These are phyloP conservation scores for Secale cereale DNA, from an alignment of 176 grass and related monocot genomes.

Conservation along the genomic window DNA sequence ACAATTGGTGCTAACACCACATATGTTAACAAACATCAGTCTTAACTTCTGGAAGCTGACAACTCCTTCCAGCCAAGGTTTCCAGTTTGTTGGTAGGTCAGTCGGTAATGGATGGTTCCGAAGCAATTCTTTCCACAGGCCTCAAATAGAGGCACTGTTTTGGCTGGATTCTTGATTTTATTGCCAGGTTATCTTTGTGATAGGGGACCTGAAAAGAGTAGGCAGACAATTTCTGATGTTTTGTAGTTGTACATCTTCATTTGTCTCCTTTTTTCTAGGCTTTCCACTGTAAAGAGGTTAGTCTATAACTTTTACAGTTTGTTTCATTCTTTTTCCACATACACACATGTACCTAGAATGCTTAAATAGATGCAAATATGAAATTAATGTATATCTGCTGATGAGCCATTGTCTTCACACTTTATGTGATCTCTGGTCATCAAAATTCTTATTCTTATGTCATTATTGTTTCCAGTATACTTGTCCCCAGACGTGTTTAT, in stretches of 20 bases:
- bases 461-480: constrained; percentile 33
- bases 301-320: constrained; percentile 45
- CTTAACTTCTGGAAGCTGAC: constrained; percentile 48
- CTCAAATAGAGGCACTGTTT: constrained; percentile 35
- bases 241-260: constrained; percentile 39
- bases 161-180: constrained; percentile 42
- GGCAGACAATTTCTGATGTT: constrained; percentile 40
- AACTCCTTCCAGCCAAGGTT: constrained; percentile 11
- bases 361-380: constrained; percentile 36
- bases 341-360: constrained; percentile 54
- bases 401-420: constrained; percentile 6
- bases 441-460: constrained; percentile 24
- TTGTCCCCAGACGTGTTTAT: constrained; percentile 33
- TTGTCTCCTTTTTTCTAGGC: constrained; percentile 36
- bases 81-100: constrained; percentile 8
- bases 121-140: constrained; percentile 46
- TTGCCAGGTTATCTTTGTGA: constrained; percentile 17
- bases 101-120: constrained; percentile 30
- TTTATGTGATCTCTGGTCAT: constrained; percentile 26
- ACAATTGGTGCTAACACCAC: constrained; percentile 43
- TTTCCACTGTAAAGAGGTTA: constrained; percentile 50
- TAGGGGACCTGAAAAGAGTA: constrained; percentile 23
- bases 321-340: constrained; percentile 56
- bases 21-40: constrained; percentile 42
- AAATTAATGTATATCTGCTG: constrained; percentile 34